A percentile compares a stretch with the other conserved stretches of the same genome.
phyloP scores from a whole-genome alignment of 805 yeast species.

The Sporopachydermia lactativora region DNA sequence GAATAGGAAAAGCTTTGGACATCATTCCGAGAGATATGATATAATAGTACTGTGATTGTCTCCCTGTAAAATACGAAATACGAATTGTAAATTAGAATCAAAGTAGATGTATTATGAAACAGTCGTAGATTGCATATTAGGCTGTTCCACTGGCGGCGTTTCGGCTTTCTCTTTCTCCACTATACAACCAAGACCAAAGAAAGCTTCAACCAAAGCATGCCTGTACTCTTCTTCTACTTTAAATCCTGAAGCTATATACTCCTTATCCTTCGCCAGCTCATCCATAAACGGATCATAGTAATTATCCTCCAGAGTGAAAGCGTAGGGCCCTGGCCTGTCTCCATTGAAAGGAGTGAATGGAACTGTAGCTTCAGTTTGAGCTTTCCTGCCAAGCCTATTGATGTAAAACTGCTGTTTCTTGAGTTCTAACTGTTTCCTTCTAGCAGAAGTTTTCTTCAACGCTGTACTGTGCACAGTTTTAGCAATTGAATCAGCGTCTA shows the following conservation, averaged over 20 bases:
- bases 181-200: constrained; percentile 76
- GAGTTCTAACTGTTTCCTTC: constrained; percentile 43
- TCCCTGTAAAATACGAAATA: constrained; percentile 9
- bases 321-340: constrained; percentile 47
- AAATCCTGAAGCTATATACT: constrained; percentile 80
- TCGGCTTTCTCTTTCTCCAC: constrained; percentile 39
- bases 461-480: constrained; percentile 37
- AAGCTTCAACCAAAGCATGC: constrained; percentile 76
- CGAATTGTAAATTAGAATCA: constrained; percentile 7
- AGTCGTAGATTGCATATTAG: constrained; percentile 7
- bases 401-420: constrained; percentile 21
- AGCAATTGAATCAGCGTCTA: constrained; percentile 33
- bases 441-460: constrained; percentile 47
- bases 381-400: constrained; percentile 11
- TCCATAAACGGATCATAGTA: constrained; percentile 56
- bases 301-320: constrained; percentile 31
- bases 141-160: constrained; percentile 12
- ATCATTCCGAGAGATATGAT: constrained; percentile 6
- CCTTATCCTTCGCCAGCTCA: constrained; percentile 38
- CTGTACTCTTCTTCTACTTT: constrained; percentile 53
- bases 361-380: constrained; percentile 21
- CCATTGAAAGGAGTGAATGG: constrained; percentile 96
- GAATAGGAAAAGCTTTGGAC: constrained; percentile 10
- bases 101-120: constrained; percentile 4
- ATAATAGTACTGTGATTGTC: constrained; percentile 5